phyloP scores from a whole-genome alignment of 2,329 filamentous ascomycete species.

The Sporothrix humicola region DNA sequence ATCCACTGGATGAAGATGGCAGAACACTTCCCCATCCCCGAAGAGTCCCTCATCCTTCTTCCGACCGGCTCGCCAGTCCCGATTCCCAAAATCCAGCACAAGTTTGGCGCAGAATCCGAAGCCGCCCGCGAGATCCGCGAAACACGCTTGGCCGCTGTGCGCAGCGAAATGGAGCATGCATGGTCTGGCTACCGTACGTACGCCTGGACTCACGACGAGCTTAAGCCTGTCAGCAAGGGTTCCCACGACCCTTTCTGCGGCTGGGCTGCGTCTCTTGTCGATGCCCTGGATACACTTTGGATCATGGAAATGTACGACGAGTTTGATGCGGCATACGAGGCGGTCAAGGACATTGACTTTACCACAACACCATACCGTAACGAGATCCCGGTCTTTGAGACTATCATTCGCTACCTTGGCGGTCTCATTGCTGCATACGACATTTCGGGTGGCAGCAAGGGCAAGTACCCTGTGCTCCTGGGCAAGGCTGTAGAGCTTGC shows the following conservation, averaged over 20 bases:
- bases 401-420: conserved; percentile 87
- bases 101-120: conserved; percentile 69
- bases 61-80: conserved; percentile 72
- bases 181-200: conserved; percentile 82
- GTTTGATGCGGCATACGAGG: conserved; percentile 77
- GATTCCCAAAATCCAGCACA: conserved; percentile 78
- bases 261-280: conserved; percentile 87
- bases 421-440: conserved; percentile 87
- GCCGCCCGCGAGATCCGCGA: conserved; percentile 66
- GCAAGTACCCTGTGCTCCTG: conserved; percentile 68
- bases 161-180: conserved; percentile 73
- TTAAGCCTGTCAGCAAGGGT: conserved; percentile 71
- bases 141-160: conserved; percentile 69
- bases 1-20: conserved; percentile 75
- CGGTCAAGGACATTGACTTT: conserved; percentile 79
- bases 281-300: conserved; percentile 82
- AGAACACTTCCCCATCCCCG: conserved; percentile 78
- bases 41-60: conserved; percentile 73
- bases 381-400: conserved; percentile 90
- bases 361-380: conserved; percentile 66
- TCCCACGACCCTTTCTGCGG: conserved; percentile 84
- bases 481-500: conserved; percentile 80
- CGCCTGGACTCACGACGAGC: conserved; percentile 87
- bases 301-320: conserved; percentile 81
- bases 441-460: conserved; percentile 67